Percentiles rank a stretch among this genome's conserved stretches.
These are phyloP conservation scores for Fraxinus ornus DNA, from an alignment of 305 asterid genomes.

Conservation along the genomic window DNA sequence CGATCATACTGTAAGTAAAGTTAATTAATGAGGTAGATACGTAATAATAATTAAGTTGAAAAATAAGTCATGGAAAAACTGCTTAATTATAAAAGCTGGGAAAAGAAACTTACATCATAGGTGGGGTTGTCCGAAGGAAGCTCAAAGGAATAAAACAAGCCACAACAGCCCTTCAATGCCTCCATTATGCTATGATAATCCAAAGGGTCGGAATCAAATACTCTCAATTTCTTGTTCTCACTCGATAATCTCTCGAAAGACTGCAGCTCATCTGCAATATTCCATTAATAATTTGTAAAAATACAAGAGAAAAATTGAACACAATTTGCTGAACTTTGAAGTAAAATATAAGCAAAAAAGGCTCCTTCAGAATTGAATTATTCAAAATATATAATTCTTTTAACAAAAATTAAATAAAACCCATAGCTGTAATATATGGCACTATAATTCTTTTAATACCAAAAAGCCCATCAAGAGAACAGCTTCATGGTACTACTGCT, in stretches of 20 bases:
- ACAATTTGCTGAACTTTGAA: neutral
- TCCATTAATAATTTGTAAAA: neutral
- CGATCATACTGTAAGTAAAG: neutral
- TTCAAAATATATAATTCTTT: neutral
- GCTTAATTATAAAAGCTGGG: neutral
- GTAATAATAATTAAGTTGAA: neutral
- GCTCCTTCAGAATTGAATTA: neutral
- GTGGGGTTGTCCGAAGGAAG: conserved; percentile 66
- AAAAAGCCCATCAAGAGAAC: neutral
- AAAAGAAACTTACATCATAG: conserved; percentile 56
- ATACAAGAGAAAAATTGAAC: neutral
- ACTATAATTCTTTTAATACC: neutral
- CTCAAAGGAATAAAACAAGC: conserved; percentile 82
- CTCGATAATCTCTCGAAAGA: conserved; percentile 37
- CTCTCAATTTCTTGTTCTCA: conserved; percentile 51
- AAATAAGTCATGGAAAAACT: neutral
- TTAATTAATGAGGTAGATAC: conserved; percentile 2
- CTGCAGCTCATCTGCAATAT: conserved; percentile 47
- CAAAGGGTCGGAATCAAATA: conserved; percentile 69
- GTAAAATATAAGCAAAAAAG: neutral
- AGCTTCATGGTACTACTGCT: neutral
- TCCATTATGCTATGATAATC: conserved; percentile 87
- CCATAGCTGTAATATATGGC: neutral
- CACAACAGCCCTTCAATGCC: conserved; percentile 73
- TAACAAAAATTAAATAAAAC: neutral